Percentiles rank a stretch among this genome's conserved stretches.
These are phyloP conservation scores for Neurospora sp. DNA, from an alignment of 495 filamentous ascomycete species.

Conservation along the genomic window DNA sequence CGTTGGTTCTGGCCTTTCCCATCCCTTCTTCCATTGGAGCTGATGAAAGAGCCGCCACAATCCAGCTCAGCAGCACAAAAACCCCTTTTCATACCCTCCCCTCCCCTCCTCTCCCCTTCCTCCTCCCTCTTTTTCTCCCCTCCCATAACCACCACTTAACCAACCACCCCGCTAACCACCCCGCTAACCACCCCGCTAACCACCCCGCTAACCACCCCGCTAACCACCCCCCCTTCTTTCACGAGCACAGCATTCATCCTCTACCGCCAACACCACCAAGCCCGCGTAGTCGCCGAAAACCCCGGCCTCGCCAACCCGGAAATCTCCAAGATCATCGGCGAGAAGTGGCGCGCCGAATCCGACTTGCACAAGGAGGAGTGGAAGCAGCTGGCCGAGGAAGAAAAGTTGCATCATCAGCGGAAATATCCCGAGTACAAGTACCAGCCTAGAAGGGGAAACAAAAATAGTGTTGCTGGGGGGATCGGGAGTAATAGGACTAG, in stretches of 20 bases:
- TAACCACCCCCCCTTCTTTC: neutral
- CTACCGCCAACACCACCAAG: constrained; percentile 91
- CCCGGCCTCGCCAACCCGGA: constrained; percentile 92
- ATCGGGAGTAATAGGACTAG: neutral
- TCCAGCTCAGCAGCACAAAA: too few relatives aligned
- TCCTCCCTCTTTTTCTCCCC: neutral
- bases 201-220: neutral
- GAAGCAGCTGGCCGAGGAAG: constrained; percentile 88
- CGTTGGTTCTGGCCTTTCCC: too few relatives aligned
- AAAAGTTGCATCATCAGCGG: constrained; percentile 80
- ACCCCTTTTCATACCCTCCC: too few relatives aligned
- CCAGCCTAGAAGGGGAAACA: constrained; percentile 68
- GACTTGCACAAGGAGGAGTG: constrained; percentile 74
- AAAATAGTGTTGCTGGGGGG: constrained; percentile 18
- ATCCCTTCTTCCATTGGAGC: too few relatives aligned
- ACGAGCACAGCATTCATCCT: constrained; percentile 75
- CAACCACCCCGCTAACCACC: constrained; percentile 6
- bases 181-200: constrained; percentile 1
- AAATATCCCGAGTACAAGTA: constrained; percentile 93
- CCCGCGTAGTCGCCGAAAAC: constrained; percentile 64
- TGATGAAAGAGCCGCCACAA: too few relatives aligned
- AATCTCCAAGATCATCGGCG: constrained; percentile 95
- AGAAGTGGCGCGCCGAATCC: constrained; percentile 73
- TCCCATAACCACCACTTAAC: neutral
- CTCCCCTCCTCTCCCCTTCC: too few relatives aligned